Evolutionary conservation across 106 monocot genomes (phyloP), one percentile per base, ranked within the genome.

Genomic region (Gastrodia elata): DNA sequence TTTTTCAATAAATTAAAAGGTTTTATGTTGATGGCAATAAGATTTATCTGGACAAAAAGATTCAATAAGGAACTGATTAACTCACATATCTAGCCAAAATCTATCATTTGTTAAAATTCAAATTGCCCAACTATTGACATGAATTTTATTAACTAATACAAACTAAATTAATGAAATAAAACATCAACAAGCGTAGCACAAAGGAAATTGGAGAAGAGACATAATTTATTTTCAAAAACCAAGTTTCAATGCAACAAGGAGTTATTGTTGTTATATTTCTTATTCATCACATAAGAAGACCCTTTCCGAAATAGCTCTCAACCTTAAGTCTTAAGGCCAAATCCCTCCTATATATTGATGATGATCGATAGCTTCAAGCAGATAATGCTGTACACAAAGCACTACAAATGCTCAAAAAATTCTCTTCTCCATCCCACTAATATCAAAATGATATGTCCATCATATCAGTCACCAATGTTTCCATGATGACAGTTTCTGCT

Each of bases 401-500:
- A n/a, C n/a, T n/a, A n/a, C n/a, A n/a, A n/a, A n/a, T n/a, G n/a
- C 18, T 73, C 1, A 57, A 14, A 44, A 78, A 64, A 46, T 64
- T 37, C 44, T 78, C 49, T 71, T 71, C 78, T 65, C 52, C 75
- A 24, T 39, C 48, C 11, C 26, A 55, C 6, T 0, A 38, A 0
- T 56, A 26, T 79, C 56, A 83, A 72, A 83, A 83, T 34, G 83
- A 83, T 49, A 83, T 78, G 24, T 83, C 83, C 83, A 83, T 83
- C 78, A 83, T 83, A 44, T 83, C 83, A 6, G 83, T 83, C 38
- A 83, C 75, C 72, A 83, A 68, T 6, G 69, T 20, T 48, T 83
- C 78, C 75, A 83, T 78, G 65, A 83, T 71, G 37, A 79, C 75
- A 18, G 71, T 41, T 57, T 83, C 83, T 41, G 77, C 83, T 79